phyloP scores from a whole-genome alignment of 257 asterid genomes.

The Lantana camara region DNA sequence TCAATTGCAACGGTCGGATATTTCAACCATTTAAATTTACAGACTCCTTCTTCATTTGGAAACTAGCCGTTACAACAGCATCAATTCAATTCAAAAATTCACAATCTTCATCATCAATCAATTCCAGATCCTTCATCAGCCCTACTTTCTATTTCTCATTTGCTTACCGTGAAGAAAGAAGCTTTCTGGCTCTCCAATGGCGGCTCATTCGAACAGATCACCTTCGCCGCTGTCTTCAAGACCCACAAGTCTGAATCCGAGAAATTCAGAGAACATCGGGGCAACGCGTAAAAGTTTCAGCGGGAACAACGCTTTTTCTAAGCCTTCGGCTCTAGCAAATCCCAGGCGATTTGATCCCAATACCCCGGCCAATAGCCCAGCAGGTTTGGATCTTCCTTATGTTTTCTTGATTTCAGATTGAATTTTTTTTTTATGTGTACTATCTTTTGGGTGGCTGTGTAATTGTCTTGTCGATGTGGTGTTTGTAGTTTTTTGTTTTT shows the following conservation, averaged over 20 bases:
- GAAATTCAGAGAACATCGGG: constrained; percentile 45
- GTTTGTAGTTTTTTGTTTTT: not conserved
- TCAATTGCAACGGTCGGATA: constrained; percentile 61
- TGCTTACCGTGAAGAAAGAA: constrained; percentile 17
- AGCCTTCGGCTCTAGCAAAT: constrained; percentile 58
- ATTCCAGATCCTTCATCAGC: constrained; percentile 34
- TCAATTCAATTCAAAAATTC: constrained; percentile 24
- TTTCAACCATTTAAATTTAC: constrained; percentile 28
- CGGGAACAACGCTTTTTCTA: constrained; percentile 37
- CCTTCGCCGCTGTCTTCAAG: constrained; percentile 68
- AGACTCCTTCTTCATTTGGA: constrained; percentile 2
- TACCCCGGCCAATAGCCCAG: constrained; percentile 85
- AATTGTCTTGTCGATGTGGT: not conserved
- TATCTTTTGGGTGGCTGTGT: too few relatives aligned
- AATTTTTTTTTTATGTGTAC: not conserved
- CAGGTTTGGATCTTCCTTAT: constrained; percentile 61
- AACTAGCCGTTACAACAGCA: constrained; percentile 82
- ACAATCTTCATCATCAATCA: constrained; percentile 31
- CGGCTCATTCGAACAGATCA: constrained; percentile 61
- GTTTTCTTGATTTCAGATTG: constrained; percentile 22
- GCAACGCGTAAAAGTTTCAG: constrained; percentile 61
- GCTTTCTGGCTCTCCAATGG: constrained; percentile 43
- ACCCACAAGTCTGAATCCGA: constrained; percentile 43
- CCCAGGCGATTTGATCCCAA: constrained; percentile 53
- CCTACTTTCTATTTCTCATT: constrained; percentile 36